Conservation (phyloP, 805 yeast genomes). For the Blastobotrys peoriensis region DNA sequence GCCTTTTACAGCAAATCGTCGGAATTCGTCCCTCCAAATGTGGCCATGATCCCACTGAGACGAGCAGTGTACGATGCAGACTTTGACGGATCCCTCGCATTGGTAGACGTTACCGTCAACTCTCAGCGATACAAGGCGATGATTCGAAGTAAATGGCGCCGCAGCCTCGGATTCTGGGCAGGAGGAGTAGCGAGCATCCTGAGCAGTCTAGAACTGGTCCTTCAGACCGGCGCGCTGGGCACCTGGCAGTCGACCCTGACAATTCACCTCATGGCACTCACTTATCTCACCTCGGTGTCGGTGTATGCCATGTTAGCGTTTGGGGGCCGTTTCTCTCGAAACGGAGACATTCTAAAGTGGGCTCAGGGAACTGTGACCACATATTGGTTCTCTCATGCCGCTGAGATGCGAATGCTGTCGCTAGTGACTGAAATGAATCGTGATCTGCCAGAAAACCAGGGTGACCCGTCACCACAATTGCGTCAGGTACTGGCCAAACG, state of each 20-base stretch:
- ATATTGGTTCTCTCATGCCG: slow-evolving; percentile 59
- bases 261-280: slow-evolving; percentile 42
- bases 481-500: slow-evolving; percentile 29
- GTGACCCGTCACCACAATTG: slow-evolving; percentile 32
- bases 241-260: slow-evolving; percentile 30
- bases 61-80: slow-evolving; percentile 53
- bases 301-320: slow-evolving; percentile 43
- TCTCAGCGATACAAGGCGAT: slow-evolving; percentile 42
- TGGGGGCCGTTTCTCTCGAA: slow-evolving; percentile 44
- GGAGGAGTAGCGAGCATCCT: slow-evolving; percentile 33
- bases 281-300: slow-evolving; percentile 44
- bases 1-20: slow-evolving; percentile 15
- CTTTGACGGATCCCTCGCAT: slow-evolving; percentile 47
- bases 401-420: slow-evolving; percentile 62
- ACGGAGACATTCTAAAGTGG: slow-evolving; percentile 56
- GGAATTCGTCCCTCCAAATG: slow-evolving; percentile 11
- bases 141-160: slow-evolving; percentile 31
- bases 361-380: slow-evolving; percentile 57
- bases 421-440: slow-evolving; percentile 62
- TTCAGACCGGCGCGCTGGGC: slow-evolving; percentile 37
- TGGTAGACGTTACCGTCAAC: slow-evolving; percentile 59
- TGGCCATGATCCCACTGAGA: slow-evolving; percentile 59
- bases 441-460: slow-evolving; percentile 34
- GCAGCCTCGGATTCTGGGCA: slow-evolving; percentile 31
- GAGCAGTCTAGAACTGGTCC: slow-evolving; percentile 42